phyloP scores from a whole-genome alignment of 345 rosid species.

The Boechera retrofracta region DNA sequence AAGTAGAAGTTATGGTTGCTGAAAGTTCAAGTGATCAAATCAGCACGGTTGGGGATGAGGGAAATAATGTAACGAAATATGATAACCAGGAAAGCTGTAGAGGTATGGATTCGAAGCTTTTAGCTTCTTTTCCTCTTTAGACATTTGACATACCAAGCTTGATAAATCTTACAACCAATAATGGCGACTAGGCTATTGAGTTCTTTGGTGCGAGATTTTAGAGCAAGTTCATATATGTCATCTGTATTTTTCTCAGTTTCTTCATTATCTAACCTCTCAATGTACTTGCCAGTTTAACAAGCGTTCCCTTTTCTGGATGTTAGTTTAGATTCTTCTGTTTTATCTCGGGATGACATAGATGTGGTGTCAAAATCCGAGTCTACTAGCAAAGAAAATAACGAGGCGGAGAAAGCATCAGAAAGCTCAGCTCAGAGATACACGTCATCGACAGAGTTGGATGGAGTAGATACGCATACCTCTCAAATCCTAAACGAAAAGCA shows the following conservation, averaged over 20 bases:
- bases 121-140: conserved; percentile 30
- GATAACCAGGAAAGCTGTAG: conserved; percentile 42
- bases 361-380: conserved; percentile 33
- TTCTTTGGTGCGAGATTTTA: conserved; percentile 36
- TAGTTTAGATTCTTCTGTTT: conserved; percentile 39
- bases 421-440: conserved; percentile 39
- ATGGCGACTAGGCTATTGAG: neutral
- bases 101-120: conserved; percentile 44
- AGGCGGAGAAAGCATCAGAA: conserved; percentile 39
- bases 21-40: conserved; percentile 45
- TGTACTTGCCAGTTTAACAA: conserved; percentile 28
- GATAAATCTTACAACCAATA: neutral
- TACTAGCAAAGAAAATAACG: conserved; percentile 44
- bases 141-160: neutral
- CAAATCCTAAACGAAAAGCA: conserved; percentile 31
- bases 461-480: conserved; percentile 44
- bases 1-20: conserved; percentile 55
- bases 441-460: conserved; percentile 45
- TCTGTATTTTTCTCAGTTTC: conserved; percentile 27
- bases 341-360: conserved; percentile 27
- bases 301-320: conserved; percentile 23
- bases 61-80: conserved; percentile 27
- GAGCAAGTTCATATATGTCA: conserved; percentile 33
- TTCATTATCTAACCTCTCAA: neutral
- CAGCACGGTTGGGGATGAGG: conserved; percentile 34